phyloP scores from a whole-genome alignment of 768 basidiomycete genomes.

The Suillus discolor region DNA sequence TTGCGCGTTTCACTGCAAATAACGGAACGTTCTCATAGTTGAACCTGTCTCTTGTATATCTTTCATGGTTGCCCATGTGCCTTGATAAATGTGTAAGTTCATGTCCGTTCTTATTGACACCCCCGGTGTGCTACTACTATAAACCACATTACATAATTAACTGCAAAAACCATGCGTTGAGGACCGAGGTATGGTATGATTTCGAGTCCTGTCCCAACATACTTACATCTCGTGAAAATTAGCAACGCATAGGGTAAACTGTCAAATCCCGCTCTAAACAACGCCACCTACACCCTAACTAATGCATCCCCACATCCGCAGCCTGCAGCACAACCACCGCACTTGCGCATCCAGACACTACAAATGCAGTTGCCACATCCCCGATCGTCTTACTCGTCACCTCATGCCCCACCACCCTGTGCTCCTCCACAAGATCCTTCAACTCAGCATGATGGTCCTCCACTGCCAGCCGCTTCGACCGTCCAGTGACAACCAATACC shows the following conservation, averaged over 20 bases:
- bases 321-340: conserved; percentile 75
- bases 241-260: not conserved
- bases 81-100: not conserved
- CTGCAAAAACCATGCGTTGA: not conserved
- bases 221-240: not conserved
- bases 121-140: not conserved
- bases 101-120: not conserved
- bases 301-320: conserved; percentile 32
- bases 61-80: not conserved
- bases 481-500: conserved; percentile 69
- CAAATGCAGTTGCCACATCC: conserved; percentile 82
- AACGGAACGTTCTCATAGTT: not conserved
- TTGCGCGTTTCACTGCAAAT: not conserved
- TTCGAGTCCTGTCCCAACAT: not conserved
- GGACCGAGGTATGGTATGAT: not conserved
- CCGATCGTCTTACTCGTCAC: conserved; percentile 78
- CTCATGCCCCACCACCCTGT: conserved; percentile 19
- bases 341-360: conserved; percentile 51
- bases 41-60: not conserved
- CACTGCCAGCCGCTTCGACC: conserved; percentile 72
- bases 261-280: not conserved
- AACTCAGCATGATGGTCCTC: conserved; percentile 77
- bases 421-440: conserved; percentile 57
- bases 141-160: not conserved
- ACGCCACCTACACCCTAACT: not conserved